Percentiles rank a stretch among this genome's conserved stretches.
These are phyloP conservation scores for Phaffomyces antillensis DNA, from an alignment of 805 yeast species.

Conservation along the genomic window DNA sequence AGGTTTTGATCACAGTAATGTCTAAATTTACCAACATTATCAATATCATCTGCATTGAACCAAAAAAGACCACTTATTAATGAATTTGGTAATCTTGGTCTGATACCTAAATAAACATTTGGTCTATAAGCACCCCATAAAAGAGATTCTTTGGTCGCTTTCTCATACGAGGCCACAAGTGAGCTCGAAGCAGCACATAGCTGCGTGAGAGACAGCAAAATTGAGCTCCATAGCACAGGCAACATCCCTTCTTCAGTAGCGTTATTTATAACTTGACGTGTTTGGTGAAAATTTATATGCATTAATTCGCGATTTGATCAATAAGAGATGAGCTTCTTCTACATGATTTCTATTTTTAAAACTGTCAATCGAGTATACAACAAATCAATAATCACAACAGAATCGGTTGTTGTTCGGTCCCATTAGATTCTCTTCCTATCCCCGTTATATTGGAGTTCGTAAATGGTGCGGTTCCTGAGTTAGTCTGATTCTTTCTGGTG, in stretches of 20 bases:
- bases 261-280: too few relatives aligned
- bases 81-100: constrained; percentile 75
- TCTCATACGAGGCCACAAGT: constrained; percentile 20
- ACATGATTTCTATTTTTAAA: not conserved
- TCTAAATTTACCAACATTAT: constrained; percentile 50
- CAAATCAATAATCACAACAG: constrained; percentile 8
- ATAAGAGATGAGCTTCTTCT: not conserved
- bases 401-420: constrained; percentile 19
- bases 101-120: constrained; percentile 75
- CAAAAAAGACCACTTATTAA: constrained; percentile 80
- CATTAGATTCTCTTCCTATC: constrained; percentile 1
- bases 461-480: not conserved
- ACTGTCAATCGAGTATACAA: not conserved
- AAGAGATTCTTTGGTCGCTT: constrained; percentile 42
- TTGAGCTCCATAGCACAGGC: not conserved
- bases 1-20: constrained; percentile 74
- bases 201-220: not conserved
- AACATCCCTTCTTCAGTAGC: not conserved
- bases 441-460: not conserved
- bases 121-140: constrained; percentile 94
- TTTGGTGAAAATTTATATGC: too few relatives aligned
- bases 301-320: not conserved
- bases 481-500: constrained; percentile 12
- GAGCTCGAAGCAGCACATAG: not conserved
- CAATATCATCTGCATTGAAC: constrained; percentile 60